Conservation (phyloP, 2,329 filamentous ascomycete species). For the Phialocephala sp. region DNA sequence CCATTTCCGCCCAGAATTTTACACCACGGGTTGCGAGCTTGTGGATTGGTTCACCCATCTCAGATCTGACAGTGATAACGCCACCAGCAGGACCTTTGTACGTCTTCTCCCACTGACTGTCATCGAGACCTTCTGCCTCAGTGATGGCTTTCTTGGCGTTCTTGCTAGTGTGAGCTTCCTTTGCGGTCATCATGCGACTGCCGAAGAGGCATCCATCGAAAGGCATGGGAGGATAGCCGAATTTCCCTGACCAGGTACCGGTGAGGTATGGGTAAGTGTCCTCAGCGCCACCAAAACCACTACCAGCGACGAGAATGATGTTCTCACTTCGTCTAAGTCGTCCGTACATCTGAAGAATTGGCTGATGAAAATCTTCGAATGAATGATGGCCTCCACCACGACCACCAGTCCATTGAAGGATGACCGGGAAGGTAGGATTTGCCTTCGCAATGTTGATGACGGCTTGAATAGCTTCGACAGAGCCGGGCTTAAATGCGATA, state of each 20-base stretch:
- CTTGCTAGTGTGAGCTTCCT: slow-evolving; percentile 87
- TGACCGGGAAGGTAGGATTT: slow-evolving; percentile 91
- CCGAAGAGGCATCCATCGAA: slow-evolving; percentile 92
- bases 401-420: slow-evolving; percentile 94
- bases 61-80: slow-evolving; percentile 93
- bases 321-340: slow-evolving; percentile 86
- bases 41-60: slow-evolving; percentile 99
- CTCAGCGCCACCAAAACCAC: slow-evolving; percentile 87
- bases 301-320: slow-evolving; percentile 87
- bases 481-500: slow-evolving; percentile 93
- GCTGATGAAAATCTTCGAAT: slow-evolving; percentile 93
- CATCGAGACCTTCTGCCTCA: slow-evolving; percentile 81
- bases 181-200: slow-evolving; percentile 93
- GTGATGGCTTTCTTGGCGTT: slow-evolving; percentile 90
- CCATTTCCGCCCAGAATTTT: slow-evolving; percentile 97
- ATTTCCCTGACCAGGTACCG: slow-evolving; percentile 85
- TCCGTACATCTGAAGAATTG: slow-evolving; percentile 88
- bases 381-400: slow-evolving; percentile 94
- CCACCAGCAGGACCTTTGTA: slow-evolving; percentile 92
- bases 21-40: slow-evolving; percentile 98
- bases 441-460: slow-evolving; percentile 93
- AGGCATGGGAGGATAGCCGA: slow-evolving; percentile 89
- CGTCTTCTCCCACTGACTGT: slow-evolving; percentile 87
- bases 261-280: slow-evolving; percentile 94
- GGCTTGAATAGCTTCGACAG: slow-evolving; percentile 83